phyloP scores from a whole-genome alignment of 1,139 yeast species.

The Kurtzmaniella quercitrusa region DNA sequence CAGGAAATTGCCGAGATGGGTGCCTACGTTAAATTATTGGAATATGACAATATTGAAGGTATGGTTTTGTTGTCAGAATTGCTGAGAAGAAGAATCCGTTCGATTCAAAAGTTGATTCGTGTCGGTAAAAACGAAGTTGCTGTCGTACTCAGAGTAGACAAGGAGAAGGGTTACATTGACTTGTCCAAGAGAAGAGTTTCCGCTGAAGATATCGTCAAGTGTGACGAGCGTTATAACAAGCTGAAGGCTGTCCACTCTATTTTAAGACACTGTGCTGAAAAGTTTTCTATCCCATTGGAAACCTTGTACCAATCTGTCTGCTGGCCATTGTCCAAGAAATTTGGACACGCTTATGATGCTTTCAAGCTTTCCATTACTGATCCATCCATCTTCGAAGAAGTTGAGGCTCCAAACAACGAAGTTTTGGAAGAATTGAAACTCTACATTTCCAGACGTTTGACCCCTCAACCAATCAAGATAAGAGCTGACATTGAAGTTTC shows the following conservation, averaged over 20 bases:
- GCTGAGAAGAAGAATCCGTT: conserved; percentile 97
- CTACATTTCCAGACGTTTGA: conserved; percentile 87
- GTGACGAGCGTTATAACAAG: conserved; percentile 97
- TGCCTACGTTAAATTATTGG: conserved; percentile 90
- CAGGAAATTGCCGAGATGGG: conserved; percentile 99
- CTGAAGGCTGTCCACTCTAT: conserved; percentile 97
- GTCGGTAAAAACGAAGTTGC: conserved; percentile 99
- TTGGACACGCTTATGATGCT: conserved; percentile 97
- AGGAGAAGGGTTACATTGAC: conserved; percentile 97
- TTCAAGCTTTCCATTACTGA: conserved; percentile 95
- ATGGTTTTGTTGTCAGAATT: conserved; percentile 95
- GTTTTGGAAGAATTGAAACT: conserved; percentile 76
- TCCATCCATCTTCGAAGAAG: conserved; percentile 78
- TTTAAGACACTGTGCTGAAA: conserved; percentile 97
- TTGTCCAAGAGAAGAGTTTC: conserved; percentile 96
- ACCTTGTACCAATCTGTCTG: conserved; percentile 83
- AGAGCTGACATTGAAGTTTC: conserved; percentile 98
- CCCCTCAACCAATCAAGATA: conserved; percentile 96
- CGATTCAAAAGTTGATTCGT: conserved; percentile 94
- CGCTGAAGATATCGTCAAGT: conserved; percentile 94
- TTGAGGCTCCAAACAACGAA: conserved; percentile 68
- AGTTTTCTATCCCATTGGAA: conserved; percentile 84
- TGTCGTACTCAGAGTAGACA: conserved; percentile 97
- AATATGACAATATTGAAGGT: conserved; percentile 97
- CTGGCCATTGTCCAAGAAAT: conserved; percentile 95